Evolutionary conservation across 148 eudicot genomes (phyloP), one percentile per base, ranked within the genome.

Genomic region (Limonium bicolor): DNA sequence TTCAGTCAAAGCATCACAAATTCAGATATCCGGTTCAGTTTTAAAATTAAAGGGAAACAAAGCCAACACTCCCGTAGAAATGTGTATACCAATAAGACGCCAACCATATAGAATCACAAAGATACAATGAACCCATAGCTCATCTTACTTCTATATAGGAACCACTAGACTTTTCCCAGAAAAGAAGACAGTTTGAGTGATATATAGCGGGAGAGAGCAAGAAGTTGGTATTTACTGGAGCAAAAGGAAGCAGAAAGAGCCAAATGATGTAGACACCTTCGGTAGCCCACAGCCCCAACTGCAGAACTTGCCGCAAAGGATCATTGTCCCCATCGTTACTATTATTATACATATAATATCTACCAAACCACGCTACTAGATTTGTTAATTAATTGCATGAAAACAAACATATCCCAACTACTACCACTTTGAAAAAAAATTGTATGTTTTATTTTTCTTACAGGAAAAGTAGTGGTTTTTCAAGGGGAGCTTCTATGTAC

Each of bases 171-270:
- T 15, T 20, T 1, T 5, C 19, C 19, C 20, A 40, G 12, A 22
- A 11, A 17, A 1, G 14, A 34, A 15, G 4, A 50, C 7, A 19
- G 8, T 16, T 27, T 15, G 18, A 27, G 15, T 22, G n/a, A n/a
- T n/a, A n/a, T n/a, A n/a, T n/a, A n/a, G n/a, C n/a, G n/a, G n/a
- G n/a, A n/a, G n/a, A n/a, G n/a, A n/a, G n/a, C 18, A 8, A 5
- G 22, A 40, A 12, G n/a, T 8, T 3, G 20, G 20, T 29, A 43
- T 66, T 33, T 63, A 88, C 94, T 53, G 96, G 97, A 36, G 97
- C 97, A 64, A 63, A 88, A n/a, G 97, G 97, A 62, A 83, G 94
- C 35, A 88, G 58, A 51, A 88, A 88, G 31, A 88, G 97, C 97
- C 97, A 88, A 21, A 74, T 16, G 35, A 88, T 59, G 51, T 88